Conservation (phyloP, 2,329 filamentous ascomycete genomes). For the Thermomyces lanuginosus region DNA sequence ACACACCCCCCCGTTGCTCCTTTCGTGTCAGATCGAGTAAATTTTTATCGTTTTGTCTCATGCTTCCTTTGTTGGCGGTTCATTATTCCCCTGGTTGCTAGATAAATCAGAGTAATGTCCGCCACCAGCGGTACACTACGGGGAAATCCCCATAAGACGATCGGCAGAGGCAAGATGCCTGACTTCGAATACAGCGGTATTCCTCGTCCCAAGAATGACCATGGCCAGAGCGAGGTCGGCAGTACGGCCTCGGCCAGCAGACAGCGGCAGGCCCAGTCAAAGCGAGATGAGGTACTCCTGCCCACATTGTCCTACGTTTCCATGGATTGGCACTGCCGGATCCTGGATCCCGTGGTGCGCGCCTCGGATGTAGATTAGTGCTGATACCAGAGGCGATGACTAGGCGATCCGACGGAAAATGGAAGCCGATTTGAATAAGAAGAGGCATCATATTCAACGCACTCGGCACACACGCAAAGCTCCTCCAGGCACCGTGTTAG, state of each 20-base stretch:
- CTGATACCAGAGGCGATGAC: slow-evolving; percentile 1
- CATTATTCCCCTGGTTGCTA: too few relatives aligned
- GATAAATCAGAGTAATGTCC: too few relatives aligned
- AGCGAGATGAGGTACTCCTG: slow-evolving; percentile 80
- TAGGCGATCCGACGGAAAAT: slow-evolving; percentile 94
- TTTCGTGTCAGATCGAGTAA: neutral
- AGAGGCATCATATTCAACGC: slow-evolving; percentile 65
- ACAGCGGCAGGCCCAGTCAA: slow-evolving; percentile 86
- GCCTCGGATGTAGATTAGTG: too few relatives aligned
- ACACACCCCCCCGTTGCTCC: slow-evolving; percentile 1
- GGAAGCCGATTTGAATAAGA: slow-evolving; percentile 95
- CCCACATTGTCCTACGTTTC: neutral
- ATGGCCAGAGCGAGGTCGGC: slow-evolving; percentile 35
- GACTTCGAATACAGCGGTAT: slow-evolving; percentile 39
- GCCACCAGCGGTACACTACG: slow-evolving; percentile 40
- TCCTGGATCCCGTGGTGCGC: too few relatives aligned
- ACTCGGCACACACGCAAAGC: slow-evolving; percentile 81
- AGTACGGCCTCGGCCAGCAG: slow-evolving; percentile 71
- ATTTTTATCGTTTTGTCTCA: slow-evolving; percentile 6
- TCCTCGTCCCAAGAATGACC: slow-evolving; percentile 44
- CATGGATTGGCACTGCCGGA: too few relatives aligned
- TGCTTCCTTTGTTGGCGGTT: too few relatives aligned
- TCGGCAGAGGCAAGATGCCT: slow-evolving; percentile 38
- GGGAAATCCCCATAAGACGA: slow-evolving; percentile 38
- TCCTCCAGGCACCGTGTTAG: slow-evolving; percentile 86